A percentile compares a stretch with the other conserved stretches of the same genome.
phyloP scores from a whole-genome alignment of 2,329 filamentous ascomycete species.

The Talaromyces funiculosus region DNA sequence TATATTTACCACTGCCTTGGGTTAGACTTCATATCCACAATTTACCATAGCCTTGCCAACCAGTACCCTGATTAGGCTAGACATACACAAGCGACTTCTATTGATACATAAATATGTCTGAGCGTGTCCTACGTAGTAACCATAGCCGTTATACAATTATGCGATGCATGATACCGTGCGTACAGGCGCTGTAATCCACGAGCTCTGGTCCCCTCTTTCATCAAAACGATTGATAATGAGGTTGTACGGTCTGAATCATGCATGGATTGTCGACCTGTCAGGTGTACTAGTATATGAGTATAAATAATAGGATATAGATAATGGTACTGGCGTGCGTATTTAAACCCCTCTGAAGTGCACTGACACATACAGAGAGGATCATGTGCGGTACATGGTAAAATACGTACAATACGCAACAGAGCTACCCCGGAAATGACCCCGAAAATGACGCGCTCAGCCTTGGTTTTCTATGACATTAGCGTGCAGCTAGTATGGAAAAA shows the following conservation, averaged over 20 bases:
- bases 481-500: not conserved
- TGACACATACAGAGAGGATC: not conserved
- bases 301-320: not conserved
- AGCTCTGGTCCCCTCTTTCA: not conserved
- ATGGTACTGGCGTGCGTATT: not conserved
- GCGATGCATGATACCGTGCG: not conserved
- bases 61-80: not conserved
- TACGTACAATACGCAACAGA: not conserved
- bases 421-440: constrained; percentile 6
- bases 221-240: not conserved
- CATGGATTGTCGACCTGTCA: not conserved
- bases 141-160: not conserved
- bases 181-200: not conserved
- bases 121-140: not conserved
- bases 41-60: not conserved
- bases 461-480: not conserved
- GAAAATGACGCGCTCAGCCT: not conserved
- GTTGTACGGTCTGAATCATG: not conserved
- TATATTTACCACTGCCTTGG: no score
- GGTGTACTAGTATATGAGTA: not conserved
- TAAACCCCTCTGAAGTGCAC: not conserved
- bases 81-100: no score
- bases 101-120: no score
- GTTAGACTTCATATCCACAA: no score
- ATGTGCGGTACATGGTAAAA: not conserved